phyloP scores from a whole-genome alignment of 2,329 filamentous ascomycete species.

The Phoma sp. region DNA sequence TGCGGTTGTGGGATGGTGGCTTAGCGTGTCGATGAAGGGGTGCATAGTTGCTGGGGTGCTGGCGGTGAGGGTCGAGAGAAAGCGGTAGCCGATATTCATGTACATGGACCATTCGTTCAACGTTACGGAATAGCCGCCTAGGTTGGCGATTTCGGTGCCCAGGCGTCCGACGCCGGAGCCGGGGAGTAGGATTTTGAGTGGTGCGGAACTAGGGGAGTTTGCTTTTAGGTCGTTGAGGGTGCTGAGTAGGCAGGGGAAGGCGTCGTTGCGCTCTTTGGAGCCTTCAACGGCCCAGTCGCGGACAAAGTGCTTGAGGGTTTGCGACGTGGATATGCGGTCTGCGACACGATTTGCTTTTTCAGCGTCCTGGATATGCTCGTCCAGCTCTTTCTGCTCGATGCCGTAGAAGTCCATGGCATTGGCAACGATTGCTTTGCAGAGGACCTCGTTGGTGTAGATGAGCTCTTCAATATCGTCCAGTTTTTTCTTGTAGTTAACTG shows the following conservation, averaged over 20 bases:
- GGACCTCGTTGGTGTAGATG: conserved; percentile 53
- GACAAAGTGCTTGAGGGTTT: conserved; percentile 64
- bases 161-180: conserved; percentile 62
- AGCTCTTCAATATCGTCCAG: conserved; percentile 54
- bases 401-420: conserved; percentile 57
- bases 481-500: conserved; percentile 46
- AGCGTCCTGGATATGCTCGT: conserved; percentile 51
- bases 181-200: conserved; percentile 56
- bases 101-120: conserved; percentile 66
- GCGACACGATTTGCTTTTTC: conserved; percentile 43
- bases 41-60: conserved; percentile 47
- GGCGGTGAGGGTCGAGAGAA: conserved; percentile 48
- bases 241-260: conserved; percentile 45
- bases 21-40: conserved; percentile 64
- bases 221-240: conserved; percentile 23
- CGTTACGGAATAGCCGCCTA: conserved; percentile 59
- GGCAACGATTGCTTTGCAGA: conserved; percentile 57
- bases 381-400: conserved; percentile 54
- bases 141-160: conserved; percentile 57
- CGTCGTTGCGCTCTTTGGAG: conserved; percentile 52
- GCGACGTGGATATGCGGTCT: conserved; percentile 58
- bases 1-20: conserved; percentile 58
- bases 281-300: conserved; percentile 63
- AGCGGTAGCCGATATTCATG: conserved; percentile 63
- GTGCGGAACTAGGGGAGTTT: not conserved